Percentiles rank a stretch among this genome's conserved stretches.
Conservation (phyloP, 495 filamentous ascomycete species). For the Neurospora tetraspora region DNA sequence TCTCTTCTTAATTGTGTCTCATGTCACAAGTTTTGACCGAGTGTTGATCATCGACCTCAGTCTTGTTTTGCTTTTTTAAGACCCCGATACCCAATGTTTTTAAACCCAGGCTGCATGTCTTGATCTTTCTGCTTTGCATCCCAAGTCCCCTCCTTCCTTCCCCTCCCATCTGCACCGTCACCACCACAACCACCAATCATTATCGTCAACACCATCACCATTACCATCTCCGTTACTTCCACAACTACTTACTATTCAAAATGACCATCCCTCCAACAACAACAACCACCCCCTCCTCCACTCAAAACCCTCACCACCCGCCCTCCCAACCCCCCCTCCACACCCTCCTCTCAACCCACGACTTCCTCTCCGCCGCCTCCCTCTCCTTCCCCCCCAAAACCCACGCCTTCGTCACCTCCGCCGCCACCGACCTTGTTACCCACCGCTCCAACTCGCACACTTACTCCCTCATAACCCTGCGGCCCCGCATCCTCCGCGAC, state of each 20-base stretch:
- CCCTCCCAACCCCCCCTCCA: slow-evolving; percentile 45
- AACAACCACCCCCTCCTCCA: background rate
- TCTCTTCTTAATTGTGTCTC: background rate
- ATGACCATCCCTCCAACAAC: background rate
- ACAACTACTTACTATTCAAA: background rate
- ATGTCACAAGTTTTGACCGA: too few relatives aligned
- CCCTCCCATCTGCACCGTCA: slow-evolving; percentile 27
- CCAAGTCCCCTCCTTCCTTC: background rate
- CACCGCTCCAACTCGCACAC: slow-evolving; percentile 38
- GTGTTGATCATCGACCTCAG: background rate
- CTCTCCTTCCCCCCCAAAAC: slow-evolving; percentile 56
- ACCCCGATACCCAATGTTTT: background rate
- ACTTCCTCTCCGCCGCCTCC: slow-evolving; percentile 60
- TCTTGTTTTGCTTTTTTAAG: background rate
- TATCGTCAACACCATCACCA: background rate
- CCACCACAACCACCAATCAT: slow-evolving; percentile 9
- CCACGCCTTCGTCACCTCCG: slow-evolving; percentile 76
- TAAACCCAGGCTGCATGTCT: background rate
- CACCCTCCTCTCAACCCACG: slow-evolving; percentile 60
- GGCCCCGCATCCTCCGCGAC: slow-evolving; percentile 63
- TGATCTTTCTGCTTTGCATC: background rate
- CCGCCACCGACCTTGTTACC: slow-evolving; percentile 67
- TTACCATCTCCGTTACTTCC: too few relatives aligned
- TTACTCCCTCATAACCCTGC: slow-evolving; percentile 58
- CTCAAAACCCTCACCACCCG: background rate